These are phyloP conservation scores for Trichomonas vaginalis DNA, from an alignment of 208 protist species.

Conservation along the genomic window DNA sequence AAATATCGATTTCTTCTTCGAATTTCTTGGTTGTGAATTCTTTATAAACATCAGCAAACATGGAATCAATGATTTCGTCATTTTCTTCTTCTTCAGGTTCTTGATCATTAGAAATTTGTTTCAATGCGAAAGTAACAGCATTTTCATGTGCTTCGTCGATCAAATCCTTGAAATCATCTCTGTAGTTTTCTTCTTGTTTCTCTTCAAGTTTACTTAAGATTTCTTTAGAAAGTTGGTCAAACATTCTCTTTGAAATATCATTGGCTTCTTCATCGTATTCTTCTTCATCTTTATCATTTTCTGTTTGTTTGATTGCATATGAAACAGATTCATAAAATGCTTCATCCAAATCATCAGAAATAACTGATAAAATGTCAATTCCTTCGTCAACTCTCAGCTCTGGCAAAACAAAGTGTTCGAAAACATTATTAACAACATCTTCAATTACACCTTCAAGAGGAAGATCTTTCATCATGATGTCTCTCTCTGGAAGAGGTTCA, in stretches of 20 bases:
- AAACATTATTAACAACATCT: background rate
- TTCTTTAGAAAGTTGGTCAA: background rate
- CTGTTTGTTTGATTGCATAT: background rate
- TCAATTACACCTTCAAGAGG: background rate
- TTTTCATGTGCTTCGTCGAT: background rate
- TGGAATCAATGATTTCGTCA: background rate
- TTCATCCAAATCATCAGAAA: background rate
- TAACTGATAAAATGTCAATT: background rate
- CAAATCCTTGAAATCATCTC: background rate
- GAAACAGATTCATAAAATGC: background rate
- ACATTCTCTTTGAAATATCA: background rate
- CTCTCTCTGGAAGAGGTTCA: background rate
- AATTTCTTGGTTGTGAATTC: background rate
- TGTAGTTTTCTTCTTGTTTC: background rate
- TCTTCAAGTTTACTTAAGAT: background rate
- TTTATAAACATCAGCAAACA: background rate
- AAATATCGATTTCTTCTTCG: background rate
- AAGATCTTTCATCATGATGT: background rate
- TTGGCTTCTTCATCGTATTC: too few relatives aligned
- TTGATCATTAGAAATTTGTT: background rate
- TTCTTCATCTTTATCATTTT: background rate
- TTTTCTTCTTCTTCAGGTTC: background rate
- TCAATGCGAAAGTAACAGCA: background rate
- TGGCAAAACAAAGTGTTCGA: background rate
- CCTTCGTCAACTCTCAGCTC: background rate